These are phyloP conservation scores for Annulohypoxylon stygium DNA, from an alignment of 495 filamentous ascomycete genomes.

Conservation along the genomic window DNA sequence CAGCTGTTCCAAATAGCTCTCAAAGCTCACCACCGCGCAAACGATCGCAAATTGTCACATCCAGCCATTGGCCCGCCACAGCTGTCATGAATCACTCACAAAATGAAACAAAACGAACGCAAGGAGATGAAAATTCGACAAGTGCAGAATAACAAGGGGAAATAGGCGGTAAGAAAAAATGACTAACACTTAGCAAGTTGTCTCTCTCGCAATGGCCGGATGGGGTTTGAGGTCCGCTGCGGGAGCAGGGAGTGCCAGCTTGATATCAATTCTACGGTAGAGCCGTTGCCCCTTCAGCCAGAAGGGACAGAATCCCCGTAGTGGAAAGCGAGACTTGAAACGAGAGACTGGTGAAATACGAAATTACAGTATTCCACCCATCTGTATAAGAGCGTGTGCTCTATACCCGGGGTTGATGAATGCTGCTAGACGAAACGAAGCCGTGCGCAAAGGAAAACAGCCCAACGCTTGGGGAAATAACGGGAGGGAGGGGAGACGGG, in stretches of 20 bases:
- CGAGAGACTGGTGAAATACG: slow-evolving; percentile 43
- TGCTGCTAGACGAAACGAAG: slow-evolving; percentile 35
- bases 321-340: slow-evolving; percentile 41
- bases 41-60: slow-evolving; percentile 26
- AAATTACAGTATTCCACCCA: slow-evolving; percentile 43
- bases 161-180: slow-evolving; percentile 12
- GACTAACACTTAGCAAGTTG: slow-evolving; percentile 34
- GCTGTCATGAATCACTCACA: slow-evolving; percentile 30
- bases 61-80: slow-evolving; percentile 40
- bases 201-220: slow-evolving; percentile 29
- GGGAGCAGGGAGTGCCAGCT: slow-evolving; percentile 36
- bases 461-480: slow-evolving; percentile 38
- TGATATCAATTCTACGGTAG: slow-evolving; percentile 37
- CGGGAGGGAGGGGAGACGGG: slow-evolving; percentile 30
- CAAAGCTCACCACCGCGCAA: slow-evolving; percentile 29
- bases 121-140: slow-evolving; percentile 11
- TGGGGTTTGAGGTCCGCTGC: slow-evolving; percentile 21
- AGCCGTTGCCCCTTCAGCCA: slow-evolving; percentile 29
- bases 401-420: slow-evolving; percentile 23
- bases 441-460: slow-evolving; percentile 36
- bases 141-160: background rate
- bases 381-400: slow-evolving; percentile 42
- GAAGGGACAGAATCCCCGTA: slow-evolving; percentile 29
- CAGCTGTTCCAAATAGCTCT: slow-evolving; percentile 31
- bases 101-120: slow-evolving; percentile 29